Conservation (phyloP, 352 stramenopile genomes). For the Globisporangium acanthophoron region DNA sequence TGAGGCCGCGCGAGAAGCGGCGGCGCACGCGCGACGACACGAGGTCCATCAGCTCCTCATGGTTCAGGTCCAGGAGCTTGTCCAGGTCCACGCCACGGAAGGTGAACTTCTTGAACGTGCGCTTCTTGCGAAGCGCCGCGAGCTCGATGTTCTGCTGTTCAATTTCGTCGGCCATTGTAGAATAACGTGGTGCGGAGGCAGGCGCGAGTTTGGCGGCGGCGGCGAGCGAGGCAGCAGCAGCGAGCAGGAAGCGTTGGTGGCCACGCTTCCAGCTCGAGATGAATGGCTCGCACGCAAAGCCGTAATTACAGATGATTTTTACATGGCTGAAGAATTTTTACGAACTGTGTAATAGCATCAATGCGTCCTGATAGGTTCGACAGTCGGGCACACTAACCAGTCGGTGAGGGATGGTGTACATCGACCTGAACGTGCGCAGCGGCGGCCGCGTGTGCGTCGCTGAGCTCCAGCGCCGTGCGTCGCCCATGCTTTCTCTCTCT, state of each 20-base stretch:
- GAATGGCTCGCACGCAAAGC: slow-evolving; percentile 9
- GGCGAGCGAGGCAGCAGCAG: no score
- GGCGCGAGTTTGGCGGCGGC: not conserved
- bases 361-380: not conserved
- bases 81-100: slow-evolving; percentile 99
- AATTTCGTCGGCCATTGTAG: slow-evolving; percentile 36
- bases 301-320: not conserved
- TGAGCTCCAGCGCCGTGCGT: slow-evolving; percentile 65
- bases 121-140: slow-evolving; percentile 98
- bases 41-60: slow-evolving; percentile 99
- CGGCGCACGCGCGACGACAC: slow-evolving; percentile 94
- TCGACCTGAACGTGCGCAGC: slow-evolving; percentile 68
- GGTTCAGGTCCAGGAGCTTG: slow-evolving; percentile 98
- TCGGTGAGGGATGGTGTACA: slow-evolving; percentile 37
- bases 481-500: no score
- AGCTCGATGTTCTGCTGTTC: slow-evolving; percentile 82
- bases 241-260: not conserved
- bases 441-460: slow-evolving; percentile 37
- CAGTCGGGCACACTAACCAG: no score
- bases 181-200: slow-evolving; percentile 1
- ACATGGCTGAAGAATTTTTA: not conserved
- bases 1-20: slow-evolving; percentile 98
- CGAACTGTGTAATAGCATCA: not conserved
- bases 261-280: not conserved
- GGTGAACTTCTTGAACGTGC: slow-evolving; percentile 99